Base-by-base conservation (phyloP, 345 rosid genomes). In the Excoecaria agallocha region DNA sequence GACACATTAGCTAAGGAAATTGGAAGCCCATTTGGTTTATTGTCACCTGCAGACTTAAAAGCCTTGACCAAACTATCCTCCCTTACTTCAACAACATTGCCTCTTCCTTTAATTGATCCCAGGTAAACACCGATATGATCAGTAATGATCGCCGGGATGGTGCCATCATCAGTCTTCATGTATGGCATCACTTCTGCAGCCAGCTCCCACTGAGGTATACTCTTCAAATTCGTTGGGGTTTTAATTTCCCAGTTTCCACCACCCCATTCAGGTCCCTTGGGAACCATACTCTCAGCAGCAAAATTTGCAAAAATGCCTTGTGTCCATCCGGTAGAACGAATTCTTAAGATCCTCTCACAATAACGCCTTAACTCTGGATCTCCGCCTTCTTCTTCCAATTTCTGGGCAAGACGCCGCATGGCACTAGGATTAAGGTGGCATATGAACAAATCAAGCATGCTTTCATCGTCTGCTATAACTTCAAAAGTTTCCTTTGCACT, bases 191-290 rank as follows among this genome's bases (percentile, higher is more conserved):
- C 99, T 82, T 95, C 99, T 62, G 89, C 94, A 56, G 98, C 99
- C 76, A 93, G 86, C 69, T 87, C 99, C 99, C 99, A 95, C 69
- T 83, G 90, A 77, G 99, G 98, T 81, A 88, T 87, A 70, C 86
- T 88, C 86, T 93, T 93, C 81, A 91, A 81, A 82, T 85, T 87
- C 46, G 94, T 80, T 46, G 99, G 98, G 46, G 92, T 93, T 79
- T 91, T 93, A 61, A 93, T 95, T 84, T 95, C 99, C 99, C 98
- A 95, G 89, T 95, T 95, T 67, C 97, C 98, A 82, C 99, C 99
- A 78, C 98, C 98, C 99, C 99, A 95, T 84, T 90, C 98, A 68
- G 93, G 82, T 76, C 99, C 98, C 82, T 95, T 95, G 3, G 97
- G 99, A 76, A 93, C 98, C 96, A 95, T 90, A 81, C 94, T 93